Base-by-base conservation (phyloP, 2,329 filamentous ascomycete species). In the Emergomyces pasteurianus region DNA sequence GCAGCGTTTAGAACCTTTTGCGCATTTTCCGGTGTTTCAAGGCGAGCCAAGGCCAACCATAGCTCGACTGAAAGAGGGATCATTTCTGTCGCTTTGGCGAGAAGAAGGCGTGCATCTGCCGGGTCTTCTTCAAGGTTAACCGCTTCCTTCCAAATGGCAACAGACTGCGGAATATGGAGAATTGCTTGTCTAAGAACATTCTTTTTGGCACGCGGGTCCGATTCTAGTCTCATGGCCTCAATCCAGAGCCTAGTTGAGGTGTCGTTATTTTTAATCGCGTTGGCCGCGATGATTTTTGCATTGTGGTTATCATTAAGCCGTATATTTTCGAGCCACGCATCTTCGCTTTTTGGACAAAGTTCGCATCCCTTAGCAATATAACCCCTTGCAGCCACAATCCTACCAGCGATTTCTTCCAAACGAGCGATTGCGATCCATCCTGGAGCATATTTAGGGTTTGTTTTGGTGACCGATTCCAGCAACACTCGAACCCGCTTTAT, bases 71-170 rank as follows among this genome's bases (percentile, higher is more conserved):
- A 96, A 7, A 95, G 80, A 0, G 92, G 92, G 60, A 99, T 95
- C 61, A 96, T 88, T 68, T 99, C 92, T 0, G 92, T 95, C 0
- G 95, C 95, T 75, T 96, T 96, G 55, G 91, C 92, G 54, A 99
- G 83, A 60, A 99, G 81, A 60, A 99, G 79, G 64, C 87, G 86
- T 4, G 95, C 95, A 76, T 96, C 91, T 36, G 87, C 88, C 0
- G 88, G 84, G 67, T 96, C 88, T 69, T 96, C 92, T 70, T 97
- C 94, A 60, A 97, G 78, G 67, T 97, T 97, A 64, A 99, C 92
- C 5, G 92, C 88, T 71, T 95, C 91, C 72, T 97, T 99, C 94
- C 94, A 99, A n/a, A 99, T 82, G 49, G 89, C 87, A 55, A 97
- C 94, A 0, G 92, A 97, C 70, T 96, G 90, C 0, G 92, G 92